A percentile compares a stretch with the other conserved stretches of the same genome.
These are phyloP conservation scores for Alternaria conjuncta DNA, from an alignment of 2,329 filamentous ascomycete species.

Conservation along the genomic window DNA sequence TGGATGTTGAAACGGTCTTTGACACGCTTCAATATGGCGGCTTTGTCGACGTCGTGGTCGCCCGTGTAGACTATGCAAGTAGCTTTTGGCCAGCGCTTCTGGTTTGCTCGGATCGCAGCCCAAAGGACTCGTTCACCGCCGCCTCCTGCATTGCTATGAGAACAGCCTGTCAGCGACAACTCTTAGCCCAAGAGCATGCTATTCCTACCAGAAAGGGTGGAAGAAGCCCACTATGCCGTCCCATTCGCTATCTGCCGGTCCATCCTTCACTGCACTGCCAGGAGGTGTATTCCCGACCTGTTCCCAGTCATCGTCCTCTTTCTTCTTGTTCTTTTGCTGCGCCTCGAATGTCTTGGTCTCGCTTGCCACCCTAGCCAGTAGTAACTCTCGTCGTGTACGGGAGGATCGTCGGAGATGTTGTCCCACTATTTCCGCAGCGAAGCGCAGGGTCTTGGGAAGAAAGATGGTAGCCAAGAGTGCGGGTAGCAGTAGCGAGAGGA, in stretches of 20 bases:
- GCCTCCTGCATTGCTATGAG: constrained; percentile 83
- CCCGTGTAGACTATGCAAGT: constrained; percentile 95
- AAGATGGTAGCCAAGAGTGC: constrained; percentile 29
- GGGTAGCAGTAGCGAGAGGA: constrained; percentile 37
- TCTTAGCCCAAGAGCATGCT: neutral
- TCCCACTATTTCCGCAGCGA: constrained; percentile 37
- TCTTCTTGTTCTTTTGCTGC: constrained; percentile 21
- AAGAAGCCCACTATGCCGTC: constrained; percentile 92
- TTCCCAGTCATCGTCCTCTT: constrained; percentile 72
- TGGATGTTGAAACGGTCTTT: constrained; percentile 89
- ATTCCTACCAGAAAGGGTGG: constrained; percentile 87
- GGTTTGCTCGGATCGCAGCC: constrained; percentile 91
- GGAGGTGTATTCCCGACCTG: constrained; percentile 64
- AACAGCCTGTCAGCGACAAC: constrained; percentile 22
- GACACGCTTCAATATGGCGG: constrained; percentile 77
- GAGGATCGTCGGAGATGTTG: constrained; percentile 41
- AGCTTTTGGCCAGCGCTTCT: constrained; percentile 84
- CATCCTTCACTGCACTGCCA: constrained; percentile 54
- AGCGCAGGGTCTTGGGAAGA: constrained; percentile 35
- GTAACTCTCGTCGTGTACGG: constrained; percentile 39
- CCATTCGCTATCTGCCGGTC: constrained; percentile 67
- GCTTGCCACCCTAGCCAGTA: constrained; percentile 39
- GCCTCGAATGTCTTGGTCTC: constrained; percentile 37
- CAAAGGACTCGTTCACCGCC: constrained; percentile 96
- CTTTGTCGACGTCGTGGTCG: constrained; percentile 86